Conservation (phyloP, 331 rosid genomes). For the Quercus lobata region DNA sequence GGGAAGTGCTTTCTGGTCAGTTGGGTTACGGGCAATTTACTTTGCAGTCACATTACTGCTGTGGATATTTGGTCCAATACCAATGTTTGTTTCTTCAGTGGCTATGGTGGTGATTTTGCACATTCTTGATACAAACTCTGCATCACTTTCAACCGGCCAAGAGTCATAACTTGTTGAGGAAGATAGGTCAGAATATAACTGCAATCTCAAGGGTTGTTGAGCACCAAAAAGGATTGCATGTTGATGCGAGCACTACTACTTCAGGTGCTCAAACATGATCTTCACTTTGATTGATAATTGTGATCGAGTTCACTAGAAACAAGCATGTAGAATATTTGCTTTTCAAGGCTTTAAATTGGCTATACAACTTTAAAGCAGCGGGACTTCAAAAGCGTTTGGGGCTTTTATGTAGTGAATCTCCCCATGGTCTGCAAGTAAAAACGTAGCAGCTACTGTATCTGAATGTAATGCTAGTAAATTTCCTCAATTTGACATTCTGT, state of each 20-base stretch:
- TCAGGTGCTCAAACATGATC: not conserved
- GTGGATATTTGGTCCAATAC: not conserved
- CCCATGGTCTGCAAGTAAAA: not conserved
- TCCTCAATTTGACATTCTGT: no score
- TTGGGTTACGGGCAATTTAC: not conserved
- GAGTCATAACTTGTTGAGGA: not conserved
- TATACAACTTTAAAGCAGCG: no score
- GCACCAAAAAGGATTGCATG: not conserved
- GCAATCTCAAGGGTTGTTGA: not conserved
- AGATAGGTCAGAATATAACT: not conserved
- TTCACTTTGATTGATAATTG: not conserved
- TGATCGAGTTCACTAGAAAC: not conserved
- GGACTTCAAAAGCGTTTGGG: not conserved
- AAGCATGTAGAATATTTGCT: not conserved
- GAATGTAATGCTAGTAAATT: no score
- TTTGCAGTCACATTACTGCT: not conserved
- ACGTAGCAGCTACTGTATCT: not conserved
- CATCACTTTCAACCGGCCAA: not conserved
- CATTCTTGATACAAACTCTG: not conserved
- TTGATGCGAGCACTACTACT: not conserved
- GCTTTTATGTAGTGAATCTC: not conserved
- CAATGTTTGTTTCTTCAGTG: not conserved
- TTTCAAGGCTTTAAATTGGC: not conserved
- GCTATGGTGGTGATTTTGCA: not conserved
- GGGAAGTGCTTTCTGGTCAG: not conserved